These are phyloP conservation scores for Teunomyces pallodes DNA, from an alignment of 805 yeast species.

Conservation along the genomic window DNA sequence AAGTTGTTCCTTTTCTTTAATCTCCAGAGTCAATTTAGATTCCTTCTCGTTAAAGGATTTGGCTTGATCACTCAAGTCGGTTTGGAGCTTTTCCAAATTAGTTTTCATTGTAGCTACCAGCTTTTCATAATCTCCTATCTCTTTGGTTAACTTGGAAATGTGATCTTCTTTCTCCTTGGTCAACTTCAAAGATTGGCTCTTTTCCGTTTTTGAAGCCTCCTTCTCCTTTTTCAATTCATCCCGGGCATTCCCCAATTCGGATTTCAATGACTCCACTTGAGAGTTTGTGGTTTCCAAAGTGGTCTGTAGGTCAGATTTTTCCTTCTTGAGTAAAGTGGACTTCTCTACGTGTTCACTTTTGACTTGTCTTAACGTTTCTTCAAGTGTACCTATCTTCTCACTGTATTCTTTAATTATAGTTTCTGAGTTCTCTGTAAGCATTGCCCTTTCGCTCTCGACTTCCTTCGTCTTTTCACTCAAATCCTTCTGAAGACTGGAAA, in stretches of 20 bases:
- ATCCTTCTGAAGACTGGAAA: conserved; percentile 27
- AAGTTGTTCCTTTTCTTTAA: neutral
- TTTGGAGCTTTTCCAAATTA: neutral
- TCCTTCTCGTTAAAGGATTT: neutral
- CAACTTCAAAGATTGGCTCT: neutral
- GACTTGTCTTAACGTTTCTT: conserved; percentile 23
- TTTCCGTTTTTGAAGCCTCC: neutral
- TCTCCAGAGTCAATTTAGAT: neutral
- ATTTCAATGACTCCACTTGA: conserved; percentile 11
- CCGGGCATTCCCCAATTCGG: conserved; percentile 5
- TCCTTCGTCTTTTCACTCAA: conserved; percentile 39
- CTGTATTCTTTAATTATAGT: conserved; percentile 48
- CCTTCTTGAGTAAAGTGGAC: conserved; percentile 3
- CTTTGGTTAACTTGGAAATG: neutral
- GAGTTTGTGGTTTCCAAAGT: conserved; percentile 6
- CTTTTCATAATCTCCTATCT: neutral
- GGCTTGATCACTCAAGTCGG: conserved; percentile 1
- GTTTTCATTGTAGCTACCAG: neutral
- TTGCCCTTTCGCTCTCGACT: conserved; percentile 50
- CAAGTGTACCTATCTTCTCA: conserved; percentile 43
- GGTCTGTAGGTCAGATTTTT: conserved; percentile 8
- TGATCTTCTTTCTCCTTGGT: neutral
- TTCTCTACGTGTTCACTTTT: conserved; percentile 13
- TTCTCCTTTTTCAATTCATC: neutral
- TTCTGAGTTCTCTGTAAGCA: conserved; percentile 49